These are phyloP conservation scores for Dipteronia sinensis DNA, from an alignment of 345 rosid species.

Conservation along the genomic window DNA sequence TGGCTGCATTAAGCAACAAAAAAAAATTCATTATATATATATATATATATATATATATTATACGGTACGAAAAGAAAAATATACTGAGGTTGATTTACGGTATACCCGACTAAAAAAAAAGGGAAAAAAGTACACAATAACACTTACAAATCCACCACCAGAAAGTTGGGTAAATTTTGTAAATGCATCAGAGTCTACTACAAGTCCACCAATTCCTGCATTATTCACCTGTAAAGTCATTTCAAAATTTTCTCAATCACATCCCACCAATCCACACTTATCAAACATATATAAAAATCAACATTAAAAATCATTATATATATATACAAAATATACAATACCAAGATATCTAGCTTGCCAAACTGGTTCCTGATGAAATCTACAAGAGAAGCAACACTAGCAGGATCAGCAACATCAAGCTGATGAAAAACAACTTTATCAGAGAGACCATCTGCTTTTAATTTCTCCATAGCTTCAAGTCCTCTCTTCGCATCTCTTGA, in stretches of 20 bases:
- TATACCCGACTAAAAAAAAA: no score
- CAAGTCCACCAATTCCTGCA: slow-evolving; percentile 28
- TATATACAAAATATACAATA: no score
- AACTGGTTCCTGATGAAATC: slow-evolving; percentile 2
- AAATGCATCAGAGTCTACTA: neutral
- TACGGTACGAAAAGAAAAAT: neutral
- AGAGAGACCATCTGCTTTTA: slow-evolving; percentile 19
- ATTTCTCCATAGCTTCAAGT: slow-evolving; percentile 35
- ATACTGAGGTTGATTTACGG: no score
- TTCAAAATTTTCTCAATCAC: neutral
- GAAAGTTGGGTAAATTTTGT: neutral
- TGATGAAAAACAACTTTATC: slow-evolving; percentile 35
- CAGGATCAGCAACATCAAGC: slow-evolving; percentile 42
- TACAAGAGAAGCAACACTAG: slow-evolving; percentile 29
- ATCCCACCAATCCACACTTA: neutral
- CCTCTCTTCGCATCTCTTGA: slow-evolving; percentile 40
- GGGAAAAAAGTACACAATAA: no score
- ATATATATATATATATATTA: no score
- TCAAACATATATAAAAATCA: neutral
- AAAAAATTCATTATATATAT: neutral
- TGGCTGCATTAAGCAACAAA: neutral
- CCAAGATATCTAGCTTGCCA: slow-evolving; percentile 18
- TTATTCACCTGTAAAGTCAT: slow-evolving; percentile 26
- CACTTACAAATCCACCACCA: neutral
- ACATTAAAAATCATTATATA: neutral